Evolutionary conservation across 2,329 filamentous ascomycete genomes (phyloP).

Genomic region (Claviceps sp.): DNA sequence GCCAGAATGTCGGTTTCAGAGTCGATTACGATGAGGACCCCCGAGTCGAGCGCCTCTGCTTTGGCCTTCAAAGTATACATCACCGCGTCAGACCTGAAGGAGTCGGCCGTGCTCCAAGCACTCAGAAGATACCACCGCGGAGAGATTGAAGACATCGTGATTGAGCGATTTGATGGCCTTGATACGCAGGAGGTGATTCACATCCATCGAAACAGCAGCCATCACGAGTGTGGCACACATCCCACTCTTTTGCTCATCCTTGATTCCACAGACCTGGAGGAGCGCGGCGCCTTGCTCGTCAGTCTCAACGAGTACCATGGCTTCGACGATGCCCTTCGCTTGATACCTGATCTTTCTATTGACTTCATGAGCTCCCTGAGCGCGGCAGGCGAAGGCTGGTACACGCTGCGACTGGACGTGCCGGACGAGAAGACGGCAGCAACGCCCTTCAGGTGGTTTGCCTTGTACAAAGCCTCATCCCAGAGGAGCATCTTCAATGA

Average conservation of each 20-base stretch:
- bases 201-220: neutral
- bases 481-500: neutral
- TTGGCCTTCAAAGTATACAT: neutral
- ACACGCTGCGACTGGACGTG: neutral
- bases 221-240: neutral
- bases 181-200: neutral
- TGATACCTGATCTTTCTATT: neutral
- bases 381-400: constrained; percentile 3
- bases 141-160: neutral
- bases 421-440: neutral
- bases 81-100: neutral
- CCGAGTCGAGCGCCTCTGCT: neutral
- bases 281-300: constrained; percentile 1
- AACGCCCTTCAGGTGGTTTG: neutral
- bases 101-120: neutral
- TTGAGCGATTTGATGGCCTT: neutral
- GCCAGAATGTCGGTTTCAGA: neutral
- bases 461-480: neutral
- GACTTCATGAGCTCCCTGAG: constrained; percentile 1
- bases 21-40: neutral
- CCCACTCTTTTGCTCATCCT: constrained; percentile 1
- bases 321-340: constrained; percentile 3
- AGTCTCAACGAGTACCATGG: constrained; percentile 4
- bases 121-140: neutral
- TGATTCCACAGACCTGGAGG: neutral